phyloP scores from a whole-genome alignment of 106 monocot genomes.

The Apostasia shenzhenica region DNA sequence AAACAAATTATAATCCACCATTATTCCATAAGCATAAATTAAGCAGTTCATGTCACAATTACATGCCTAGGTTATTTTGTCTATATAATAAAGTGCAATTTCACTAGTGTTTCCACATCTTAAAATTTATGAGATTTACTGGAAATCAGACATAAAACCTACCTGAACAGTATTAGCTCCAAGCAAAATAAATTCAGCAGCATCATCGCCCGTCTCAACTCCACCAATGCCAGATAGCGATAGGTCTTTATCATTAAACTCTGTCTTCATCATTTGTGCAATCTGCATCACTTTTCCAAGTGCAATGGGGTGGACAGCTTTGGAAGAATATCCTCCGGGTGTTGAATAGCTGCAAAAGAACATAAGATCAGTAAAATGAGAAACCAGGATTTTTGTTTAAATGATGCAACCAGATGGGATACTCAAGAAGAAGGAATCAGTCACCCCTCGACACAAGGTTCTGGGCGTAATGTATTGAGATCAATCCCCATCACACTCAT shows the following conservation, averaged over 20 bases:
- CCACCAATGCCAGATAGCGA: constrained; percentile 97
- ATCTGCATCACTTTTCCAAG: constrained; percentile 98
- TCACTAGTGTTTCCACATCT: no score
- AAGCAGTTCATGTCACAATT: no score
- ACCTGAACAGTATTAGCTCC: constrained; percentile 98
- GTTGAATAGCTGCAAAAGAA: constrained; percentile 69
- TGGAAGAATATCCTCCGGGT: constrained; percentile 92
- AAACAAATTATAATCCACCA: no score
- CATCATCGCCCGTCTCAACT: constrained; percentile 85
- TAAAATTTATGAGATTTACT: no score
- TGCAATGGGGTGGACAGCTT: constrained; percentile 95
- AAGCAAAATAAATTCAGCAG: constrained; percentile 95
- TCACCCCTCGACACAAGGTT: constrained; percentile 97
- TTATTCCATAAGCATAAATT: no score
- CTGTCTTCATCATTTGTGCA: constrained; percentile 87
- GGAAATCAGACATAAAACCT: neutral
- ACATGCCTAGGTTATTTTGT: no score
- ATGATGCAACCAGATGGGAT: constrained; percentile 4
- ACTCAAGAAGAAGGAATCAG: constrained; percentile 10
- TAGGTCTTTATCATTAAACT: constrained; percentile 40
- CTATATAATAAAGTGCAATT: no score
- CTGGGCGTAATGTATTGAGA: constrained; percentile 86
- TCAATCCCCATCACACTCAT: constrained; percentile 99
- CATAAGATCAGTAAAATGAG: neutral
- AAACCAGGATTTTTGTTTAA: neutral